These are phyloP conservation scores for Plasmodium yoelii DNA, from an alignment of 169 alveolate genomes.

Conservation along the genomic window DNA sequence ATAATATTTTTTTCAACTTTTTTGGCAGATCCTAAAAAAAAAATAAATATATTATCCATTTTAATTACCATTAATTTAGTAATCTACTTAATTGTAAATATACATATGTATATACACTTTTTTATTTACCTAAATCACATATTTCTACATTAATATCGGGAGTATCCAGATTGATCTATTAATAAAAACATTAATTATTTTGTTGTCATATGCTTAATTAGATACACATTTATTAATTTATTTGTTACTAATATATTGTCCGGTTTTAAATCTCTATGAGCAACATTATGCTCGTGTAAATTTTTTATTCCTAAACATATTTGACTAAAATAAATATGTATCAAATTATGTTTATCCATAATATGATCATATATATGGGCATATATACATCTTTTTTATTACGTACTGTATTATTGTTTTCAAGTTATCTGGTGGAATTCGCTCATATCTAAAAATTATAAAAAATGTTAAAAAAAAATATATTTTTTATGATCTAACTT, in stretches of 20 bases:
- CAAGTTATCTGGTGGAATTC: constrained; percentile 39
- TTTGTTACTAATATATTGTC: constrained; percentile 81
- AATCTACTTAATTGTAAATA: no score
- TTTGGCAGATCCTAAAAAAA: constrained; percentile 76
- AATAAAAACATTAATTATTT: not conserved
- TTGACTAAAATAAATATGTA: constrained; percentile 57
- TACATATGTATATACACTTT: not conserved
- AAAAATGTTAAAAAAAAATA: not conserved
- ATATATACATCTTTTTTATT: not conserved
- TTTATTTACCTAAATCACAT: constrained; percentile 81
- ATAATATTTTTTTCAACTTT: constrained; percentile 60
- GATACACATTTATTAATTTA: not conserved
- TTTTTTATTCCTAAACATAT: constrained; percentile 80
- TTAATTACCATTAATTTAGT: no score
- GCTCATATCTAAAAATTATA: constrained; percentile 10
- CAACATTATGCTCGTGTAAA: constrained; percentile 79
- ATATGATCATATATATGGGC: not conserved
- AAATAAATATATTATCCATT: constrained; percentile 34
- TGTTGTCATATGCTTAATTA: not conserved
- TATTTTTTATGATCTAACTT: not conserved
- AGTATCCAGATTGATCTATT: constrained; percentile 78
- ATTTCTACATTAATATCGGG: constrained; percentile 78
- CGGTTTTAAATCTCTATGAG: constrained; percentile 85
- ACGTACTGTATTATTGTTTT: constrained; percentile 45
- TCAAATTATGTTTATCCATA: not conserved